Evolutionary conservation across 1,284 basidiomycete species (phyloP), one percentile per base, ranked within the genome.

Genomic region (Tetrapyrgos nigripes): DNA sequence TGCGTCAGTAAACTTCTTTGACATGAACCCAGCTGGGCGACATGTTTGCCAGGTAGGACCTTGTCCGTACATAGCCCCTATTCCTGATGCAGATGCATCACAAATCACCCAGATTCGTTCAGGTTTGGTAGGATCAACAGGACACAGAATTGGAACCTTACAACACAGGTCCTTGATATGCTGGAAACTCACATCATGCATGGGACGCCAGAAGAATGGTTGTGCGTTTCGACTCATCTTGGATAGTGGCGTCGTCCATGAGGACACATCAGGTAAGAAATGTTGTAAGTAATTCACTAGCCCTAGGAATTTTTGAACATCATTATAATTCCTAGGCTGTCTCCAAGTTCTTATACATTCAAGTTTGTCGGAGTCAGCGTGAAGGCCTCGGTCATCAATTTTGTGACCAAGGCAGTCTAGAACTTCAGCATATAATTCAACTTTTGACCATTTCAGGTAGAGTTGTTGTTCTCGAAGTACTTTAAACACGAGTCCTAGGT

Each of bases 1-100:
- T 1, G 75, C 74, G 14, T 55, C 27, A 0, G 74, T 76, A 49
- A 80, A 75, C 43, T 81, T 80, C 6, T 70, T 69, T 0, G 75
- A 79, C 62, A 76, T 74, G 52, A 81, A 80, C 1, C 73, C 77
- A 0, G 76, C 75, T 0, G 77, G 73, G 11, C 68, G 21, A 51
- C 73, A 72, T 0, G 63, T 68, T n/a, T 67, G 60, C 77, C 78
- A 80, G 0, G 68, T 64, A 1, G 74, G 66, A n/a, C n/a, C n/a
- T n/a, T n/a, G n/a, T n/a, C n/a, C n/a, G n/a, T n/a, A n/a, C n/a
- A n/a, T n/a, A n/a, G n/a, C n/a, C n/a, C n/a, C n/a, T n/a, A n/a
- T n/a, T n/a, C n/a, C n/a, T n/a, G n/a, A n/a, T n/a, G n/a, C n/a
- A n/a, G n/a, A n/a, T n/a, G n/a, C n/a, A n/a, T n/a, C n/a, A n/a